A percentile compares a stretch with the other conserved stretches of the same genome.
These are phyloP conservation scores for Antrodiella citrinella DNA, from an alignment of 768 basidiomycete genomes.

Conservation along the genomic window DNA sequence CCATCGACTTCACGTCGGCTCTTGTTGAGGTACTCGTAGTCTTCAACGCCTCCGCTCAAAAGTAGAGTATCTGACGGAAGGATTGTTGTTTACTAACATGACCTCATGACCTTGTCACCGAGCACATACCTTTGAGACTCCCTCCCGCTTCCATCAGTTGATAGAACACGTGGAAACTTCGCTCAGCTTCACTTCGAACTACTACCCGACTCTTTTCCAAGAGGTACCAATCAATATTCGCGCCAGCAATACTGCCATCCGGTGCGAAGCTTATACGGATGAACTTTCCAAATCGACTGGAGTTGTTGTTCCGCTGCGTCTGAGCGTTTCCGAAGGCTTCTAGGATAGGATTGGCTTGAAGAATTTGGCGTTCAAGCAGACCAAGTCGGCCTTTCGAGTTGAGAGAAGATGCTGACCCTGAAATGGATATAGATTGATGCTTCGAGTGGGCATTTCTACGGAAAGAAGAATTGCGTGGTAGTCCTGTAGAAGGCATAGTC, in stretches of 20 bases:
- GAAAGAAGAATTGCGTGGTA: slow-evolving; percentile 60
- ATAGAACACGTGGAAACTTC: slow-evolving; percentile 97
- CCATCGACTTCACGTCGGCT: slow-evolving; percentile 91
- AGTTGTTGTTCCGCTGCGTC: slow-evolving; percentile 97
- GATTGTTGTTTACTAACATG: slow-evolving; percentile 1
- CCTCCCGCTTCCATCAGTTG: slow-evolving; percentile 80
- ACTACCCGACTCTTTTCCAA: slow-evolving; percentile 97
- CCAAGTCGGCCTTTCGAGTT: slow-evolving; percentile 73
- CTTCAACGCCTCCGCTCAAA: slow-evolving; percentile 62
- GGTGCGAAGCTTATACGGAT: slow-evolving; percentile 91
- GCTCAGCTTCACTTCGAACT: slow-evolving; percentile 76
- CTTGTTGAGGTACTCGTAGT: slow-evolving; percentile 89
- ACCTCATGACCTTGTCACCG: slow-evolving; percentile 5
- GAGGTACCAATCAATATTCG: slow-evolving; percentile 98
- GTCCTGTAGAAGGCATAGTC: slow-evolving; percentile 54
- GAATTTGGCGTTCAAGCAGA: slow-evolving; percentile 88
- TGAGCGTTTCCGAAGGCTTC: slow-evolving; percentile 99
- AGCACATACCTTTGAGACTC: slow-evolving; percentile 51
- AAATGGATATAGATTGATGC: slow-evolving; percentile 29
- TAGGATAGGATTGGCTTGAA: slow-evolving; percentile 95
- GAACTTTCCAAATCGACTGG: slow-evolving; percentile 97
- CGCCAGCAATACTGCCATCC: slow-evolving; percentile 91
- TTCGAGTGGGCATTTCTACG: slow-evolving; percentile 35
- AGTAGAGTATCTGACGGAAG: slow-evolving; percentile 55
- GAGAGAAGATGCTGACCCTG: slow-evolving; percentile 33